These are phyloP conservation scores for Protostelium mycophagum DNA, from an alignment of 78 protist species.

Conservation along the genomic window DNA sequence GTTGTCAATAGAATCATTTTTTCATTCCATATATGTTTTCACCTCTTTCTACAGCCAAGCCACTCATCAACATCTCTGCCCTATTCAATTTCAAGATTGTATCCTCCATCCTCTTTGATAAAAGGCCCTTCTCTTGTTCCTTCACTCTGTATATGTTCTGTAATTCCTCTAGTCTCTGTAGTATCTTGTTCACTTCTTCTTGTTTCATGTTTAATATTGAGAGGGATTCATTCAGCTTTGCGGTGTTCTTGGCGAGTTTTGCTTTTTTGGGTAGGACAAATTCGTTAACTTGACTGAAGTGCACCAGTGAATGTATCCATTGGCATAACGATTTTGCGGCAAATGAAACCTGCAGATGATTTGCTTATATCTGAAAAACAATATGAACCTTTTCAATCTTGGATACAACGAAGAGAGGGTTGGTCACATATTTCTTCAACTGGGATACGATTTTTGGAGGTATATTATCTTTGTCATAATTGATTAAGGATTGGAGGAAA, in stretches of 20 bases:
- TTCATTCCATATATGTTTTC: background rate
- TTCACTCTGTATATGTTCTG: conserved; percentile 35
- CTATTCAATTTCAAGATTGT: conserved; percentile 37
- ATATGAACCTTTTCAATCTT: conserved; percentile 43
- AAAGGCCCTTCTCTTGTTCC: conserved; percentile 33
- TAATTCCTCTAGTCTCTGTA: conserved; percentile 12
- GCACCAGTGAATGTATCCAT: conserved; percentile 19
- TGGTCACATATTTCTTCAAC: conserved; percentile 12
- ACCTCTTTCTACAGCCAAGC: conserved; percentile 67
- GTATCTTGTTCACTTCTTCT: background rate
- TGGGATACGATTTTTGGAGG: conserved; percentile 24
- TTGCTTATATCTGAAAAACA: background rate
- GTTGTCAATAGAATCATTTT: background rate
- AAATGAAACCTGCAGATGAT: background rate
- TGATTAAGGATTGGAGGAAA: conserved; percentile 30
- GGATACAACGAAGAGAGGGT: conserved; percentile 43
- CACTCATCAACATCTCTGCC: conserved; percentile 78
- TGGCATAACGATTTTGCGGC: conserved; percentile 10
- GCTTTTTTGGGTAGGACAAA: conserved; percentile 7
- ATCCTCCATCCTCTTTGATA: conserved; percentile 36
- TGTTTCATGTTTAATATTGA: background rate
- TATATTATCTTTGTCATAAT: conserved; percentile 72
- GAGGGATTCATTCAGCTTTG: background rate
- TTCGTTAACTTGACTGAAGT: background rate
- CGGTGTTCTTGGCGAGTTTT: background rate